phyloP scores from a whole-genome alignment of 2,329 filamentous ascomycete genomes.

The Claviceps maximensis region DNA sequence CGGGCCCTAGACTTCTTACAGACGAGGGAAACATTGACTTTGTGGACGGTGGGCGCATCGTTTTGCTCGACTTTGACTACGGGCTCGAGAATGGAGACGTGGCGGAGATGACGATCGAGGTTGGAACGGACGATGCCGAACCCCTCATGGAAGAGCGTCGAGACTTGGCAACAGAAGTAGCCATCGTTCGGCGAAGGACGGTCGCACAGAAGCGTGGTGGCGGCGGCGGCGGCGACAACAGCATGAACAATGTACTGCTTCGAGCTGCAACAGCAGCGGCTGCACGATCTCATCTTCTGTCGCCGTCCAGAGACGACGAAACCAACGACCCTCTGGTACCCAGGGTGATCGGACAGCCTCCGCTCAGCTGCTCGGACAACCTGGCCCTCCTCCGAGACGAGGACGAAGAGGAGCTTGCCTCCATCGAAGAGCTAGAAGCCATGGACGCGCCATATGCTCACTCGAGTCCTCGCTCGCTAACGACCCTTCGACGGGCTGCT shows the following conservation, averaged over 20 bases:
- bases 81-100: conserved; percentile 39
- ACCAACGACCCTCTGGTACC: conserved; percentile 41
- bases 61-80: conserved; percentile 63
- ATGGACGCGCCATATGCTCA: conserved; percentile 63
- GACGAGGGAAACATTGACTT: conserved; percentile 63
- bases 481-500: conserved; percentile 58
- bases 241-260: conserved; percentile 29
- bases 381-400: conserved; percentile 18
- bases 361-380: conserved; percentile 8
- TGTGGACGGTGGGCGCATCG: conserved; percentile 64
- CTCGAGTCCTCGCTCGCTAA: conserved; percentile 55
- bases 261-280: conserved; percentile 33
- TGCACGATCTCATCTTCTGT: conserved; percentile 15
- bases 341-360: conserved; percentile 28
- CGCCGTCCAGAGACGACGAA: conserved; percentile 15
- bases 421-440: conserved; percentile 45
- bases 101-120: conserved; percentile 54
- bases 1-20: conserved; percentile 40
- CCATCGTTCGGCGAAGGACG: conserved; percentile 62
- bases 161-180: conserved; percentile 65
- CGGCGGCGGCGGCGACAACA: neutral
- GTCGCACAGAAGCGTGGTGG: conserved; percentile 46
- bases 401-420: conserved; percentile 30
- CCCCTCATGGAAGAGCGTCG: conserved; percentile 59
- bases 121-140: conserved; percentile 58